Base-by-base conservation (phyloP, 306 rosid genomes). In the Acacia confusa region DNA sequence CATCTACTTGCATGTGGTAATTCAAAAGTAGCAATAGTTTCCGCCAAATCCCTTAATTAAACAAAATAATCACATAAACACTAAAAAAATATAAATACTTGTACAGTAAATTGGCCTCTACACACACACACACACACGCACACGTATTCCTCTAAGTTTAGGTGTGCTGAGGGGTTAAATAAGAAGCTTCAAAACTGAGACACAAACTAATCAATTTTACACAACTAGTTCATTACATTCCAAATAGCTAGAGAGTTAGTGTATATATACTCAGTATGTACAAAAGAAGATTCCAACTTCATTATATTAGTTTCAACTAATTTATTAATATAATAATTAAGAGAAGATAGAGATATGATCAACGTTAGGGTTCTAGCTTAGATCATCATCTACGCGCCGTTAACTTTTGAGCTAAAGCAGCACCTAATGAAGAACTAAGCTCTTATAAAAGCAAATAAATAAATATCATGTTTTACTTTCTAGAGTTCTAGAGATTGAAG, bases 361-460 rank as follows among this genome's bases (percentile, higher is more conserved):
- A 60, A 11, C 2, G 17, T 58, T 76, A 70, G 72, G 67, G 67
- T 76, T 76, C 52, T 61, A 28, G 48, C 25, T 41, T 41, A 82
- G 74, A 69, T 40, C 74, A 68, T 36, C 17, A 68, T 68, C 30
- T 8, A 15, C 20, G 43, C 52, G 43, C 52, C 72, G 71, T 72
- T 79, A 7, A 20, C 50, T 30, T 25, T 57, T 70, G 61, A 70
- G 6, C 70, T 38, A 44, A 36, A 41, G 11, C 28, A 25, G 70
- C 43, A 72, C 44, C 77, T 72, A 72, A 60, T 57, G 25, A 60
- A 24, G 48, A 41, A 1, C 27, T n/a, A n/a, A 17, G 4, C 11
- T 38, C 80, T 4, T 11, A 10, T 17, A 60, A 22, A 22, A 12
- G 22, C 41, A 58, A 4, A 38, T 8, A 28, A 61, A 41, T 20